Percentiles rank a stretch among this genome's conserved stretches.
Evolutionary conservation across 768 basidiomycete genomes (phyloP).

Genomic region (Stropharia rugosoannulata): DNA sequence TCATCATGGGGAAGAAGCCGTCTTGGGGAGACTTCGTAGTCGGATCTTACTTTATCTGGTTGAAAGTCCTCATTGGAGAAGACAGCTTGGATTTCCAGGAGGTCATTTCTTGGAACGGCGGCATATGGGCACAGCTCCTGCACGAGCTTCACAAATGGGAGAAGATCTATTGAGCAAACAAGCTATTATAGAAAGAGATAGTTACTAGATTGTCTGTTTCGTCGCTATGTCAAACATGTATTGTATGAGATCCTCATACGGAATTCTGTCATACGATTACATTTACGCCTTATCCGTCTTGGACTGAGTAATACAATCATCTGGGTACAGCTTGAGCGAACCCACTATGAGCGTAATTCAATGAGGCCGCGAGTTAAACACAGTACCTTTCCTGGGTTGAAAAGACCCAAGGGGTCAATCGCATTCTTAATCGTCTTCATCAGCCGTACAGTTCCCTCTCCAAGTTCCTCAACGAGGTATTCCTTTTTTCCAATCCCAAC

Average conservation of each 20-base stretch:
- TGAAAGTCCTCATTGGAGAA: slow-evolving; percentile 7
- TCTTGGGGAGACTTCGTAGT: slow-evolving; percentile 7
- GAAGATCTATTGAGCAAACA: background rate
- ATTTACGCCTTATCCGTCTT: background rate
- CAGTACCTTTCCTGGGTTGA: slow-evolving; percentile 81
- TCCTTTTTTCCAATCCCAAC: slow-evolving; percentile 84
- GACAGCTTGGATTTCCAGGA: background rate
- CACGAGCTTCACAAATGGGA: background rate
- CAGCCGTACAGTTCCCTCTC: slow-evolving; percentile 75
- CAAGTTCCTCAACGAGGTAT: slow-evolving; percentile 81
- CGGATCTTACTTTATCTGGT: slow-evolving; percentile 20
- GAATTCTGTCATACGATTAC: background rate
- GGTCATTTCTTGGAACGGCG: background rate
- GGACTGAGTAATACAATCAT: slow-evolving; percentile 1
- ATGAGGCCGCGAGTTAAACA: background rate
- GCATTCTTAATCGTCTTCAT: slow-evolving; percentile 82
- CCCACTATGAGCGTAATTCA: background rate
- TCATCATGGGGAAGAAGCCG: slow-evolving; percentile 3
- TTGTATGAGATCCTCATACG: background rate
- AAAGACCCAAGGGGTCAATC: slow-evolving; percentile 71
- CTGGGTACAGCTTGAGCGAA: slow-evolving; percentile 12
- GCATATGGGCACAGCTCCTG: background rate
- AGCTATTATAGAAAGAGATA: background rate
- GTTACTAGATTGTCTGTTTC: background rate
- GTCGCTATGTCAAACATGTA: background rate